phyloP scores from a whole-genome alignment of 116 monocot genomes.

The Papilionanthe hybrid region DNA sequence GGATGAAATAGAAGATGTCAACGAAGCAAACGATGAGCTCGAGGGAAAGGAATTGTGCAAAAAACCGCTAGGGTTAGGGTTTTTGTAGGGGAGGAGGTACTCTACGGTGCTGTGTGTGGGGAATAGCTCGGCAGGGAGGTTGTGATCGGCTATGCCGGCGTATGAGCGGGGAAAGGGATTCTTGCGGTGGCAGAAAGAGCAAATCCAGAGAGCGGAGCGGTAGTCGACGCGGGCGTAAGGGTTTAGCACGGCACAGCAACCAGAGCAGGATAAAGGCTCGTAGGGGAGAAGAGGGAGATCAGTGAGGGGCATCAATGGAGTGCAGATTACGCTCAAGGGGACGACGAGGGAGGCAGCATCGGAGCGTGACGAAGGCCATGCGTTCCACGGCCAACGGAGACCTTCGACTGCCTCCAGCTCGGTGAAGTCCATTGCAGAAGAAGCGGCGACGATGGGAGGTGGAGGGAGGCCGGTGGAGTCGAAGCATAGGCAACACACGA shows the following conservation, averaged over 20 bases:
- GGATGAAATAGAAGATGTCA: conserved; percentile 13
- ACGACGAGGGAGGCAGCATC: conserved; percentile 64
- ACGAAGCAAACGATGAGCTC: conserved; percentile 5
- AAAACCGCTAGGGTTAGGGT: background rate
- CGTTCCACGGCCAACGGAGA: conserved; percentile 93
- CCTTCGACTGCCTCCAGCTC: conserved; percentile 94
- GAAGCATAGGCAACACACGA: background rate
- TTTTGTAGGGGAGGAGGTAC: conserved; percentile 45
- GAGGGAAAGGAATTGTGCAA: background rate
- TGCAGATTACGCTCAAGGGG: conserved; percentile 68
- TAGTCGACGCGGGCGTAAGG: conserved; percentile 91
- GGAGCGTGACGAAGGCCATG: conserved; percentile 61
- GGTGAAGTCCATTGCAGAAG: conserved; percentile 67
- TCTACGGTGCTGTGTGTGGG: conserved; percentile 92
- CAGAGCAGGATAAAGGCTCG: conserved; percentile 72
- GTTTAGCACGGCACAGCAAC: conserved; percentile 65
- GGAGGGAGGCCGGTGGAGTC: background rate
- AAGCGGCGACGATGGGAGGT: background rate
- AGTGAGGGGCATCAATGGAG: conserved; percentile 53
- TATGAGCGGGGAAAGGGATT: conserved; percentile 82
- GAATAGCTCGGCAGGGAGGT: conserved; percentile 97
- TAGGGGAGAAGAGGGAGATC: conserved; percentile 88
- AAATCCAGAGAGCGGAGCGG: conserved; percentile 61
- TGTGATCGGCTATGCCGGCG: conserved; percentile 66
- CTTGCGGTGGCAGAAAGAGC: conserved; percentile 61